Evolutionary conservation across 805 yeast species (phyloP).

Genomic region (Kuraishia borneana): DNA sequence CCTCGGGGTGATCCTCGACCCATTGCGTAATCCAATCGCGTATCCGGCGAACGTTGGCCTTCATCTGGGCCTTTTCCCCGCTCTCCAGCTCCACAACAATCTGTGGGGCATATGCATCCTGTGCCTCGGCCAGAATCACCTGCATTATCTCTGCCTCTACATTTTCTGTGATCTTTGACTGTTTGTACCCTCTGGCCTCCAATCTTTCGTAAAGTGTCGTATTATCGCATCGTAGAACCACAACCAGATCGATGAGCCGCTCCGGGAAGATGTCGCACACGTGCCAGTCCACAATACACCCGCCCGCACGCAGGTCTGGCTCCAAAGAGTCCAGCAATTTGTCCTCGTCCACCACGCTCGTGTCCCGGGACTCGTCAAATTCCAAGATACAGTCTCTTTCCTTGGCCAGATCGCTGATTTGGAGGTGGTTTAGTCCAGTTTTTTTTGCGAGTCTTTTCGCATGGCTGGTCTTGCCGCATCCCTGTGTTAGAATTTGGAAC

Average conservation of each 20-base stretch:
- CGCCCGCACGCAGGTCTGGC: slow-evolving; percentile 73
- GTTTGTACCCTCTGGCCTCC: slow-evolving; percentile 64
- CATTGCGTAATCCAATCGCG: slow-evolving; percentile 67
- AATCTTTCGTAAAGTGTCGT: slow-evolving; percentile 64
- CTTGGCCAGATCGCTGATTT: slow-evolving; percentile 76
- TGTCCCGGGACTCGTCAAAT: slow-evolving; percentile 75
- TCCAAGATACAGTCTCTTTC: slow-evolving; percentile 70
- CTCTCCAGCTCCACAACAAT: slow-evolving; percentile 75
- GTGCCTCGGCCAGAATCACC: slow-evolving; percentile 76
- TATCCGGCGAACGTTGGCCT: slow-evolving; percentile 71
- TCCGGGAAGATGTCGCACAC: slow-evolving; percentile 95
- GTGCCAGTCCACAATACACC: slow-evolving; percentile 92
- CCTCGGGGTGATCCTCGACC: slow-evolving; percentile 54
- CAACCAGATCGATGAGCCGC: slow-evolving; percentile 81
- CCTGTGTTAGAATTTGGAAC: slow-evolving; percentile 19
- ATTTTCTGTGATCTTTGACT: slow-evolving; percentile 79
- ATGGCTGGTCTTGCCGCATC: slow-evolving; percentile 79
- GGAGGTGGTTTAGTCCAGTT: slow-evolving; percentile 40
- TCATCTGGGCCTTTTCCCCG: slow-evolving; percentile 65
- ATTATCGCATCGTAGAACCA: slow-evolving; percentile 76
- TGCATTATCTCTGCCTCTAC: slow-evolving; percentile 97
- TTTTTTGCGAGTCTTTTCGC: slow-evolving; percentile 40
- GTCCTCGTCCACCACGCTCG: slow-evolving; percentile 89
- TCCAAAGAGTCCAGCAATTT: slow-evolving; percentile 73
- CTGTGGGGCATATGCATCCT: slow-evolving; percentile 67